Conservation (phyloP, 495 filamentous ascomycete genomes). For the Collariella sp. region DNA sequence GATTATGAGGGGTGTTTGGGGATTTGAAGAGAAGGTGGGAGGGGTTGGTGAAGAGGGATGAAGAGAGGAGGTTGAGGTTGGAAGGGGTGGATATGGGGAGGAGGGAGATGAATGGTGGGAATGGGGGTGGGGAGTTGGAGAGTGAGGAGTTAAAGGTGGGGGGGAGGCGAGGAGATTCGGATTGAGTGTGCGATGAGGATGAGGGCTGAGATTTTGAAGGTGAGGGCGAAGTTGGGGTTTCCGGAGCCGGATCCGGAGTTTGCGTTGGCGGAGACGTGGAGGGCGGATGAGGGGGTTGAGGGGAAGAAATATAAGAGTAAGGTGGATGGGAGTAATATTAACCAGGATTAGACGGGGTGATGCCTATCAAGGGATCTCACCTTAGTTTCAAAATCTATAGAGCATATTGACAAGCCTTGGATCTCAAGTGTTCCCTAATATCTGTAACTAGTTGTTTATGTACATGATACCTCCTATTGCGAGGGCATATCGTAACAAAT, state of each 20-base stretch:
- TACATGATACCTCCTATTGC: too few relatives aligned
- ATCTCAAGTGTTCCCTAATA: too few relatives aligned
- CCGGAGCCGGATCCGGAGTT: slow-evolving; percentile 62
- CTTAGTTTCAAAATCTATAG: too few relatives aligned
- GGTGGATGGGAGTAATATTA: slow-evolving; percentile 41
- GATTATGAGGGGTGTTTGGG: slow-evolving; percentile 55
- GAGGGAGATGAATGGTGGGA: slow-evolving; percentile 55
- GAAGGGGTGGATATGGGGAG: slow-evolving; percentile 24
- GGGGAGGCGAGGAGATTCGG: slow-evolving; percentile 66
- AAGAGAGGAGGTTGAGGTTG: slow-evolving; percentile 1
- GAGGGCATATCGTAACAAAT: too few relatives aligned
- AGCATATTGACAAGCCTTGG: too few relatives aligned
- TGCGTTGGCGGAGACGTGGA: slow-evolving; percentile 44
- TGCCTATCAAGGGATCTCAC: too few relatives aligned
- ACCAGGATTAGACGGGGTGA: slow-evolving; percentile 24
- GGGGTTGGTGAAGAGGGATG: slow-evolving; percentile 39
- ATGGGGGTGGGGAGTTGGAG: slow-evolving; percentile 42
- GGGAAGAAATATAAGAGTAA: slow-evolving; percentile 38
- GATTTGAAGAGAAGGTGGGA: slow-evolving; percentile 64
- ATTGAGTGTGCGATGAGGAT: slow-evolving; percentile 75
- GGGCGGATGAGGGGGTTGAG: slow-evolving; percentile 18
- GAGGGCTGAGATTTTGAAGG: slow-evolving; percentile 66
- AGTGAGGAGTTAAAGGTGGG: slow-evolving; percentile 49
- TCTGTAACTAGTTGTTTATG: too few relatives aligned
- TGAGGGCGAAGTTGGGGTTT: slow-evolving; percentile 59